Percentiles rank a stretch among this genome's conserved stretches.
These are phyloP conservation scores for Phyllosticta citriasiana DNA, from an alignment of 2,329 filamentous ascomycete genomes.

Conservation along the genomic window DNA sequence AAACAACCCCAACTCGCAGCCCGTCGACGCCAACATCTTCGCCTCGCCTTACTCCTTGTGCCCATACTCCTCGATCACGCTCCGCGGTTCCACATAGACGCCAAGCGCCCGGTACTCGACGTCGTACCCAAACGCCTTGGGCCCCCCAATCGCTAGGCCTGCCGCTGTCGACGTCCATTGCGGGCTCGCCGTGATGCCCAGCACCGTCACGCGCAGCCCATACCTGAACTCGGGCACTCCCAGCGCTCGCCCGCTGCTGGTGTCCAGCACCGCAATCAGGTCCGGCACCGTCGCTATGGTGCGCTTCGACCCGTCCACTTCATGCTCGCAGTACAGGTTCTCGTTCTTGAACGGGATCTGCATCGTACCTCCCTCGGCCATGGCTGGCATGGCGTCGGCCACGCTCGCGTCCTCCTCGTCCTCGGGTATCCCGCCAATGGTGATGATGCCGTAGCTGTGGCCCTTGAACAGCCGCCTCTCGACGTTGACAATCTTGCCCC, in stretches of 20 bases:
- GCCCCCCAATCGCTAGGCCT: slow-evolving; percentile 6
- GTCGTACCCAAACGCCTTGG: slow-evolving; percentile 10
- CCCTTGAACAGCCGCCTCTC: slow-evolving; percentile 47
- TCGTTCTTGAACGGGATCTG: slow-evolving; percentile 67
- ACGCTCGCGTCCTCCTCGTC: slow-evolving; percentile 18
- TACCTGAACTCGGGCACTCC: slow-evolving; percentile 10
- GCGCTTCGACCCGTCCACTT: slow-evolving; percentile 23
- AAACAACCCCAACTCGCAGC: background rate
- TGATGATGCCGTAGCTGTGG: slow-evolving; percentile 50
- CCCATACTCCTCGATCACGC: slow-evolving; percentile 7
- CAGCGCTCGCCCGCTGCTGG: slow-evolving; percentile 4
- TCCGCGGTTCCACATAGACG: slow-evolving; percentile 9
- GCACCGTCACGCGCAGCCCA: slow-evolving; percentile 8
- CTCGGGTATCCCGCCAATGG: slow-evolving; percentile 32
- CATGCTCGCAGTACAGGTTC: slow-evolving; percentile 50
- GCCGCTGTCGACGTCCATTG: slow-evolving; percentile 6
- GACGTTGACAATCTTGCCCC: slow-evolving; percentile 54
- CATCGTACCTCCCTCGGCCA: slow-evolving; percentile 33
- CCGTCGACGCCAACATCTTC: background rate
- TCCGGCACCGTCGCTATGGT: slow-evolving; percentile 38
- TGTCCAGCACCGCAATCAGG: slow-evolving; percentile 10
- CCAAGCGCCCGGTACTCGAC: slow-evolving; percentile 6
- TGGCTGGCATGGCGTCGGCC: slow-evolving; percentile 7
- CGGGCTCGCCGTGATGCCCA: slow-evolving; percentile 9
- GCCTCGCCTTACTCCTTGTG: background rate